These are phyloP conservation scores for Hypoxylon lenormandii DNA, from an alignment of 495 filamentous ascomycete species.

Conservation along the genomic window DNA sequence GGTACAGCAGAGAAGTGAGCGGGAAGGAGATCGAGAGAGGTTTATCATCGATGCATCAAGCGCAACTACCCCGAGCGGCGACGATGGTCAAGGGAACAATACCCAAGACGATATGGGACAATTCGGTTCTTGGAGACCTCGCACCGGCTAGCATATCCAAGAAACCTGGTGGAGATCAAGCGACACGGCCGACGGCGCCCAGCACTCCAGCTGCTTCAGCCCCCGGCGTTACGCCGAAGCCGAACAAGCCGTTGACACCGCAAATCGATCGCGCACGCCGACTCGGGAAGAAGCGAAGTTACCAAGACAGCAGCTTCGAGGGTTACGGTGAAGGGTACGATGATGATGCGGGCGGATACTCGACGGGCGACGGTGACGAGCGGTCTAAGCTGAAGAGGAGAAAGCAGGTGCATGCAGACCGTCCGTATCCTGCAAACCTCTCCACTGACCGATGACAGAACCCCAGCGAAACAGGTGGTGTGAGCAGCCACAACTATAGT, in stretches of 20 bases:
- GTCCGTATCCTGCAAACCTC: slow-evolving; percentile 43
- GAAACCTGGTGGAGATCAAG: slow-evolving; percentile 52
- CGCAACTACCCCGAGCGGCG: slow-evolving; percentile 58
- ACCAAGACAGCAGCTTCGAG: slow-evolving; percentile 67
- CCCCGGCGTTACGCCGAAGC: slow-evolving; percentile 40
- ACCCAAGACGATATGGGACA: slow-evolving; percentile 63
- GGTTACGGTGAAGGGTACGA: slow-evolving; percentile 69
- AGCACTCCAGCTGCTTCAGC: slow-evolving; percentile 47
- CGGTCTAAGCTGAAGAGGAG: slow-evolving; percentile 63
- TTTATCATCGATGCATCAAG: slow-evolving; percentile 48
- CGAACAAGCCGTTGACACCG: slow-evolving; percentile 56
- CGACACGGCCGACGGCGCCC: slow-evolving; percentile 57
- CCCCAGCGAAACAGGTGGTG: slow-evolving; percentile 18
- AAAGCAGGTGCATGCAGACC: slow-evolving; percentile 65
- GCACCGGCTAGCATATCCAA: slow-evolving; percentile 49
- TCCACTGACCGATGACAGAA: slow-evolving; percentile 52
- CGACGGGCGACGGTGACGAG: slow-evolving; percentile 65
- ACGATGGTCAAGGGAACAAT: slow-evolving; percentile 63
- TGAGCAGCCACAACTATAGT: slow-evolving; percentile 20
- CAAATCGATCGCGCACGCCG: slow-evolving; percentile 49
- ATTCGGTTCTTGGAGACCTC: slow-evolving; percentile 65
- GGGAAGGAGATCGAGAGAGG: slow-evolving; percentile 70
- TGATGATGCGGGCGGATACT: slow-evolving; percentile 65
- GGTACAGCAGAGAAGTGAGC: slow-evolving; percentile 61
- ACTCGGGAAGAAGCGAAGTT: slow-evolving; percentile 63